phyloP scores from a whole-genome alignment of 2,329 filamentous ascomycete species.

The Paecilomyces niveus region DNA sequence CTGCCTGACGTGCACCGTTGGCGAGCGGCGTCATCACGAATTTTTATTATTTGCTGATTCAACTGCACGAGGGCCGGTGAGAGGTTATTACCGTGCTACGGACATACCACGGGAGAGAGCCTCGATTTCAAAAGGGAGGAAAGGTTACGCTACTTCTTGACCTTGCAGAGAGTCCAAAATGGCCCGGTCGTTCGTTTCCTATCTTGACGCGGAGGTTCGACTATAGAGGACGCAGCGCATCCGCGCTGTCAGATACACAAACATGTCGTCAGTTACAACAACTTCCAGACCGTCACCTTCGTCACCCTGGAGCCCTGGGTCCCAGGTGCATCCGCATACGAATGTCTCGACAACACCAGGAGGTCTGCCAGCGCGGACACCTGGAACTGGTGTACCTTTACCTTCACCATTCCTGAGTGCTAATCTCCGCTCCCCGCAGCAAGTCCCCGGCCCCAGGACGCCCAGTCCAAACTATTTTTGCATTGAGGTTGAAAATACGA shows the following conservation, averaged over 20 bases:
- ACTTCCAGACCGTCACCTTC: slow-evolving; percentile 15
- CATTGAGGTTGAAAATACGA: slow-evolving; percentile 56
- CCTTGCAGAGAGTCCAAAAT: not conserved
- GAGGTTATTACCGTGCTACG: too few relatives aligned
- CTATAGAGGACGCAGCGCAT: not conserved
- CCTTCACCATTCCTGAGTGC: slow-evolving; percentile 46
- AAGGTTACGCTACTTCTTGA: not conserved
- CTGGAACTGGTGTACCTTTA: slow-evolving; percentile 50
- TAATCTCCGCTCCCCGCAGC: slow-evolving; percentile 40
- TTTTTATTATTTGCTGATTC: not conserved
- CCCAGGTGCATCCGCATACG: slow-evolving; percentile 10
- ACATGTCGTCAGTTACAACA: slow-evolving; percentile 14
- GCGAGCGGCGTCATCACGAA: not conserved
- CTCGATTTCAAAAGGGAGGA: too few relatives aligned
- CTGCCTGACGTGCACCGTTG: not conserved
- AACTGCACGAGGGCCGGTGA: too few relatives aligned
- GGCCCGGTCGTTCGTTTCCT: not conserved
- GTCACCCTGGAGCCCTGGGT: slow-evolving; percentile 9
- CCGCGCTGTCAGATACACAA: not conserved
- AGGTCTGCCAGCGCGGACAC: slow-evolving; percentile 43
- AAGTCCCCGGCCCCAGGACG: slow-evolving; percentile 18
- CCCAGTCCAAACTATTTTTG: slow-evolving; percentile 84
- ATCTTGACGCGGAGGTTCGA: not conserved
- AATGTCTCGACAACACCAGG: slow-evolving; percentile 41
- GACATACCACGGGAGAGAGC: too few relatives aligned